Evolutionary conservation across 352 stramenopile genomes (phyloP).

Genomic region (Phytophthora lateralis): DNA sequence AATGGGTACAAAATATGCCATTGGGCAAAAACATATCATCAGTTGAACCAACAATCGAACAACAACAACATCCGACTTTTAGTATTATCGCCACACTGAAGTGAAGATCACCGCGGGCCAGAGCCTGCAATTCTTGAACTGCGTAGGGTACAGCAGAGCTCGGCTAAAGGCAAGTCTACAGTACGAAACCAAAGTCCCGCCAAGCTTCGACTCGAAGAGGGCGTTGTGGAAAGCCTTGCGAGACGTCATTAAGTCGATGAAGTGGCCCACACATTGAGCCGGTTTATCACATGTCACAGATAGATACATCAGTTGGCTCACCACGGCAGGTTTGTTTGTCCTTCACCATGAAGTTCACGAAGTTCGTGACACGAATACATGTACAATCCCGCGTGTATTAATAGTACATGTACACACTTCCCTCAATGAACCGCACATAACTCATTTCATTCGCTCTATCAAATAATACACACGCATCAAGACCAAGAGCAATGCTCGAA

Average conservation of each 20-base stretch:
- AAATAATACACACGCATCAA: too few relatives aligned
- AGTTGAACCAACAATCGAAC: slow-evolving; percentile 14
- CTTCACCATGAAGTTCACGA: too few relatives aligned
- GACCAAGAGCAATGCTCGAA: too few relatives aligned
- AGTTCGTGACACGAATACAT: too few relatives aligned
- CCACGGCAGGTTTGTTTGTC: too few relatives aligned
- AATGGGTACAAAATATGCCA: background rate
- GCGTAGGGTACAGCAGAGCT: background rate
- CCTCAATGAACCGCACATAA: too few relatives aligned
- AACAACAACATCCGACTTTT: slow-evolving; percentile 17
- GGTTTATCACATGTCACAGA: slow-evolving; percentile 2
- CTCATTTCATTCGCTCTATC: too few relatives aligned
- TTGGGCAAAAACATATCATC: background rate
- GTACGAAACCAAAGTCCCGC: too few relatives aligned
- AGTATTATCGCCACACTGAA: background rate
- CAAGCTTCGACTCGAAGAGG: background rate
- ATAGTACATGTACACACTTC: too few relatives aligned
- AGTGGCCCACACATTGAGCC: background rate
- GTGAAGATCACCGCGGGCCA: background rate
- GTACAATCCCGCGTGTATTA: too few relatives aligned
- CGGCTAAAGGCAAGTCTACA: background rate
- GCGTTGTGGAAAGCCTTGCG: background rate
- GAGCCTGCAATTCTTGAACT: background rate
- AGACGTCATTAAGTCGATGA: background rate
- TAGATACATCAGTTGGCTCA: background rate